Conservation (phyloP, 257 asterid genomes). For the Solanum habrochaites region DNA sequence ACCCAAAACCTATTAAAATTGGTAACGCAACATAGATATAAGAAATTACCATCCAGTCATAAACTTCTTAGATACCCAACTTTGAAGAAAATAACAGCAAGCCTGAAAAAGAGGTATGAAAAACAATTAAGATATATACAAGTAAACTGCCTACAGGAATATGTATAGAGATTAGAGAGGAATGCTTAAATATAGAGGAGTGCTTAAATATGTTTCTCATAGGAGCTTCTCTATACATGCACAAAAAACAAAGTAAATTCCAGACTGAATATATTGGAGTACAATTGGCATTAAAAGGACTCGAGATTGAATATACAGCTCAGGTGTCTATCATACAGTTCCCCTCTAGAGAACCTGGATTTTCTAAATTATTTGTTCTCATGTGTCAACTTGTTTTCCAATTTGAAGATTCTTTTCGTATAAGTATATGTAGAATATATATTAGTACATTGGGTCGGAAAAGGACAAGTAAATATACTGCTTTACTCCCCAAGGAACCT, state of each 20-base stretch:
- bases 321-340: not conserved
- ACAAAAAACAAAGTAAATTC: not conserved
- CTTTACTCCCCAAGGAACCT: not conserved
- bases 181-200: not conserved
- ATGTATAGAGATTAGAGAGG: not conserved
- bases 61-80: conserved; percentile 90
- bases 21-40: conserved; percentile 3
- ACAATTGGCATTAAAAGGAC: not conserved
- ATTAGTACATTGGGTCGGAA: not conserved
- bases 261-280: not conserved
- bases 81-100: conserved; percentile 80
- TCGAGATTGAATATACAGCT: not conserved
- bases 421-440: not conserved
- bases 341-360: not conserved
- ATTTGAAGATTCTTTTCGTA: not conserved
- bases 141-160: not conserved
- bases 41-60: conserved; percentile 89
- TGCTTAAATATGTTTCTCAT: not conserved
- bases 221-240: not conserved
- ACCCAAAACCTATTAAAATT: not conserved
- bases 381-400: not conserved
- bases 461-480: not conserved
- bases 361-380: not conserved
- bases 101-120: conserved; percentile 40
- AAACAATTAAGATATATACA: not conserved